Conservation (phyloP, 192 early-diverging fungal genomes). For the Mortierella alpina region DNA sequence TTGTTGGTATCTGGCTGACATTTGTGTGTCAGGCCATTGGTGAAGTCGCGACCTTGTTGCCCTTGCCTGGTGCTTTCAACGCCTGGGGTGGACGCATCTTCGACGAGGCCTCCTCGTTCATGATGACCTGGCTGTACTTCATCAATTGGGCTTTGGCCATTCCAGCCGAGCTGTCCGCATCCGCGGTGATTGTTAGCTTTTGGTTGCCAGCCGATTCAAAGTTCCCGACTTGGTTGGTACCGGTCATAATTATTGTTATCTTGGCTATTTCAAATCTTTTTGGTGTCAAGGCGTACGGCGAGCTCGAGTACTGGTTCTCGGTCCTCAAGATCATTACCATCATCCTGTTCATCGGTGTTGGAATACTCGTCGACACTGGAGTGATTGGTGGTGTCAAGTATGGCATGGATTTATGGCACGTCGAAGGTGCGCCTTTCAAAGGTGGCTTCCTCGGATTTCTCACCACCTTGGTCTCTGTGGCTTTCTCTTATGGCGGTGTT, state of each 20-base stretch:
- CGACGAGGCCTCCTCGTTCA: conserved; percentile 78
- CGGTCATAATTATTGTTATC: conserved; percentile 57
- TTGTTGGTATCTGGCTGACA: conserved; percentile 73
- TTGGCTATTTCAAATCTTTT: conserved; percentile 71
- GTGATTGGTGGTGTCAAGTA: conserved; percentile 65
- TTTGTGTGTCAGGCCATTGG: conserved; percentile 80
- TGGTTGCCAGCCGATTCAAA: conserved; percentile 23
- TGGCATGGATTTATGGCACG: conserved; percentile 70
- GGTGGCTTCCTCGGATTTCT: conserved; percentile 69
- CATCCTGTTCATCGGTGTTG: conserved; percentile 82
- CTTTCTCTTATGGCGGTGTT: conserved; percentile 85
- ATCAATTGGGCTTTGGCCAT: conserved; percentile 68
- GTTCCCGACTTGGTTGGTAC: conserved; percentile 27
- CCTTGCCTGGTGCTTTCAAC: conserved; percentile 82
- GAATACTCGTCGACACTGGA: conserved; percentile 75
- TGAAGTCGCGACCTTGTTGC: conserved; percentile 85
- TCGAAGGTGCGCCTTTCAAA: conserved; percentile 71
- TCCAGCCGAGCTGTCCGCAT: conserved; percentile 77
- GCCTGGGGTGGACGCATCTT: conserved; percentile 80
- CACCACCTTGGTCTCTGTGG: conserved; percentile 75
- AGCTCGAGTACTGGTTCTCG: conserved; percentile 80
- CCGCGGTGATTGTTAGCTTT: conserved; percentile 81
- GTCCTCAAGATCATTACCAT: conserved; percentile 72
- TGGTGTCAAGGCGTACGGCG: conserved; percentile 76
- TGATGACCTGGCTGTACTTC: conserved; percentile 70